Conservation (phyloP, 495 filamentous ascomycete genomes). For the Annulohypoxylon maeteangense region DNA sequence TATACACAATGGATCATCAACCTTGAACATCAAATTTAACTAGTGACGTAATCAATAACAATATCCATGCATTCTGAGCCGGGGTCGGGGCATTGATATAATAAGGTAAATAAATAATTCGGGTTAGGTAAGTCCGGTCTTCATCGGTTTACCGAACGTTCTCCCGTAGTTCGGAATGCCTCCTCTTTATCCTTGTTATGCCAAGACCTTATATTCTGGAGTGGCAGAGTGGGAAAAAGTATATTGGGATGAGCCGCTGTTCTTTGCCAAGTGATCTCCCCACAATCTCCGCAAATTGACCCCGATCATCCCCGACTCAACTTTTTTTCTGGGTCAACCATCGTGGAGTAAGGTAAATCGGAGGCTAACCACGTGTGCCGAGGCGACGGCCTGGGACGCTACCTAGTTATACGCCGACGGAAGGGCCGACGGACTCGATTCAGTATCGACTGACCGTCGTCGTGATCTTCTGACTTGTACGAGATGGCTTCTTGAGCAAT, state of each 20-base stretch:
- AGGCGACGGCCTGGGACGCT: slow-evolving; percentile 12
- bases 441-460: slow-evolving; percentile 9
- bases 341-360: slow-evolving; percentile 12
- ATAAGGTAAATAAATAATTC: neutral
- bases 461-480: slow-evolving; percentile 18
- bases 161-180: neutral
- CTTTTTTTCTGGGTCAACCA: neutral
- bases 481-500: neutral
- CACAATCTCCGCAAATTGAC: slow-evolving; percentile 24
- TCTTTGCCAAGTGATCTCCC: neutral
- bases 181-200: slow-evolving; percentile 20
- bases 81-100: no score
- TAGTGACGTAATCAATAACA: no score
- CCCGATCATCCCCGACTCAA: slow-evolving; percentile 7
- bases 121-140: slow-evolving; percentile 3
- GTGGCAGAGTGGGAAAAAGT: neutral
- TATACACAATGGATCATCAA: no score
- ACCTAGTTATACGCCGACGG: slow-evolving; percentile 24
- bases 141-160: slow-evolving; percentile 14
- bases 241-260: neutral
- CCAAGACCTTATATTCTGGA: slow-evolving; percentile 17
- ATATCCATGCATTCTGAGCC: no score
- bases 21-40: no score
- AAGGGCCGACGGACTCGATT: slow-evolving; percentile 31
- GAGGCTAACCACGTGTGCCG: slow-evolving; percentile 25